These are phyloP conservation scores for Paraphaeosphaeria minitans DNA, from an alignment of 2,329 filamentous ascomycete genomes.

Conservation along the genomic window DNA sequence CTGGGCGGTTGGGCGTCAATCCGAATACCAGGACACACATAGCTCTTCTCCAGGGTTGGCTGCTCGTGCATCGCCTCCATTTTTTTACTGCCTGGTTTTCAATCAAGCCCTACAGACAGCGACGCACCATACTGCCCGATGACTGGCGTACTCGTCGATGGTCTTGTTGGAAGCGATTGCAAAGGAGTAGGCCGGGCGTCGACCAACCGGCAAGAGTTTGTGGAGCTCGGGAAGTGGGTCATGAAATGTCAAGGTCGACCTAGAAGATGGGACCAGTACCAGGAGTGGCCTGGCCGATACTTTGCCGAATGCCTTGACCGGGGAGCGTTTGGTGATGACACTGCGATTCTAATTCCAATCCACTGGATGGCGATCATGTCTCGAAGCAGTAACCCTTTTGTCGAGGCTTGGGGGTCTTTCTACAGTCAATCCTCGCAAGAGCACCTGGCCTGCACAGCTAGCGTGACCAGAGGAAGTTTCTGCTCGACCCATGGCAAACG, in stretches of 20 bases:
- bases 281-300: constrained; percentile 13
- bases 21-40: neutral
- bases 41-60: neutral
- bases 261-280: constrained; percentile 13
- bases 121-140: neutral
- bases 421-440: constrained; percentile 8
- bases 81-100: neutral
- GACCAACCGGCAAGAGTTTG: constrained; percentile 15
- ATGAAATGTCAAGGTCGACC: constrained; percentile 10
- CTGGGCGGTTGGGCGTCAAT: neutral
- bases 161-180: neutral
- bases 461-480: constrained; percentile 11
- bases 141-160: neutral
- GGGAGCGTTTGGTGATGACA: constrained; percentile 12
- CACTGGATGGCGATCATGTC: constrained; percentile 19
- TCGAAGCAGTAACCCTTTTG: constrained; percentile 10
- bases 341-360: constrained; percentile 17
- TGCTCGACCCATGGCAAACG: neutral
- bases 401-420: constrained; percentile 14
- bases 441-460: constrained; percentile 13
- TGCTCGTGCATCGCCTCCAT: neutral
- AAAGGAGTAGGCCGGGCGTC: constrained; percentile 1
- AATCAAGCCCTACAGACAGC: neutral
- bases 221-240: constrained; percentile 15
- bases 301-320: constrained; percentile 14